Conservation (phyloP, 2,329 filamentous ascomycete species). For the Fusarium mundagurra region DNA sequence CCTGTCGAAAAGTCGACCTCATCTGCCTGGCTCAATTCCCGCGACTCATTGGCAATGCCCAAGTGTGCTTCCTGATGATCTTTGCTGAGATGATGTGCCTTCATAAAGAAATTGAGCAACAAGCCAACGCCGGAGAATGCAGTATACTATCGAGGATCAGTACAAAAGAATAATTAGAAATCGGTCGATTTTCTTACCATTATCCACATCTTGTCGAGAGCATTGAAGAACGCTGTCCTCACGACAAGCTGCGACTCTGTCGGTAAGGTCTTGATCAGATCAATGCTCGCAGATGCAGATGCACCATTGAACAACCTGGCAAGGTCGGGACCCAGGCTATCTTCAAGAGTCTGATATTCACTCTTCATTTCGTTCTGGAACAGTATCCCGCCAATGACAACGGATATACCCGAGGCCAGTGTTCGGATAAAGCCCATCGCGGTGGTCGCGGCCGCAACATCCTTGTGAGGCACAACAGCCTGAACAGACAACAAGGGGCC, state of each 20-base stretch:
- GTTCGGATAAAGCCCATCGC: constrained; percentile 72
- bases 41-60: constrained; percentile 8
- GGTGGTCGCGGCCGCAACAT: constrained; percentile 71
- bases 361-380: constrained; percentile 75
- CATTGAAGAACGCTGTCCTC: constrained; percentile 38
- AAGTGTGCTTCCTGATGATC: constrained; percentile 35
- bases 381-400: constrained; percentile 75
- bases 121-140: constrained; percentile 24
- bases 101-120: constrained; percentile 35
- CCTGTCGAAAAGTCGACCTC: neutral
- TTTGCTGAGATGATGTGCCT: constrained; percentile 35
- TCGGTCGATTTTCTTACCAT: constrained; percentile 30
- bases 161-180: no score
- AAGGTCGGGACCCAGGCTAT: constrained; percentile 56
- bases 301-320: constrained; percentile 62
- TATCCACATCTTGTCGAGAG: constrained; percentile 44
- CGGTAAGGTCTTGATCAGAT: constrained; percentile 52
- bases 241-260: constrained; percentile 35
- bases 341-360: constrained; percentile 55
- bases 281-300: constrained; percentile 66
- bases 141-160: constrained; percentile 28
- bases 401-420: constrained; percentile 69
- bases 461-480: constrained; percentile 65
- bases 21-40: neutral
- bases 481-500: constrained; percentile 72